phyloP scores from a whole-genome alignment of 192 early-diverging fungal genomes.

The Tieghemiomyces parasiticus region DNA sequence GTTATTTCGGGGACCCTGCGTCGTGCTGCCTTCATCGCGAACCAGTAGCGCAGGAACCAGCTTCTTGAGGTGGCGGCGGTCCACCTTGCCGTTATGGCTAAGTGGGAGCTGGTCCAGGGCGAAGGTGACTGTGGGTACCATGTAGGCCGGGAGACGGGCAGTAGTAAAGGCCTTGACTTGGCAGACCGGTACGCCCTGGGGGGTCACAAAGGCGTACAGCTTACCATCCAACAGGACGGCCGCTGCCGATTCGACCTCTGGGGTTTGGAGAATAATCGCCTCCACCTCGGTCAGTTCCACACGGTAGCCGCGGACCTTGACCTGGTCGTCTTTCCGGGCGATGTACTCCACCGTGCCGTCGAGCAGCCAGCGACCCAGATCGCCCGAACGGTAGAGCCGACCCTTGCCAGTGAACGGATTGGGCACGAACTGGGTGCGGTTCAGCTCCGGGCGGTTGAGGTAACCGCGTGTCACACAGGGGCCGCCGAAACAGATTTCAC shows the following conservation, averaged over 20 bases:
- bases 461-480: neutral
- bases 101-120: too few species aligned
- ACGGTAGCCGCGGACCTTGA: neutral
- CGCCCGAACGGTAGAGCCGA: neutral
- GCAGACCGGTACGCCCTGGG: neutral
- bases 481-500: constrained; percentile 18
- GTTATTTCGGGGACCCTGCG: too few species aligned
- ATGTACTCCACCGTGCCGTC: neutral
- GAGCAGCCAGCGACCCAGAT: neutral
- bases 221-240: neutral
- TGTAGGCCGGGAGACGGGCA: neutral
- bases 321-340: neutral
- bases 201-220: neutral
- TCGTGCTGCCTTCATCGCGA: too few species aligned
- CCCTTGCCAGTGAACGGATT: neutral
- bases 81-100: too few species aligned
- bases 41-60: too few species aligned
- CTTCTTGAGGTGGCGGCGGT: too few species aligned
- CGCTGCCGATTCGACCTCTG: neutral
- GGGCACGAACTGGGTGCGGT: neutral
- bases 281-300: neutral
- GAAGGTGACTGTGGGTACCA: too few species aligned
- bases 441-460: neutral
- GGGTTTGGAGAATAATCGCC: neutral
- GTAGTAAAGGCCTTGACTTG: neutral